phyloP scores from a whole-genome alignment of 805 yeast genomes.

The Monosporozyma yasuniensis region DNA sequence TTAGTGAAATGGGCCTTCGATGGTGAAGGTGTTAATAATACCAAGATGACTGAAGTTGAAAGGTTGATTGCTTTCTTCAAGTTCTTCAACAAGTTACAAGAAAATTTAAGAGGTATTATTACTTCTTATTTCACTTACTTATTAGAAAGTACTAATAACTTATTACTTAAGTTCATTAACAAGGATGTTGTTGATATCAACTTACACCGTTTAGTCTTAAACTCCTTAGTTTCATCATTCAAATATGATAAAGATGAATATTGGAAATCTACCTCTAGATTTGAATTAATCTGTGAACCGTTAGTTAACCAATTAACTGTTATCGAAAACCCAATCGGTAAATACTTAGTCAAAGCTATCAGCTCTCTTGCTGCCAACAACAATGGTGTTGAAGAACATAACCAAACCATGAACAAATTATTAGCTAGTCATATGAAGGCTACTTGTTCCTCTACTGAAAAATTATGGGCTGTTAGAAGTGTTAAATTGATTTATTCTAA shows the following conservation, averaged over 20 bases:
- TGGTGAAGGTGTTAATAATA: conserved; percentile 56
- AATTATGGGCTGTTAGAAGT: conserved; percentile 71
- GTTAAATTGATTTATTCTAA: conserved; percentile 77
- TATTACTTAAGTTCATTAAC: conserved; percentile 43
- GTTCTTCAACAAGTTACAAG: conserved; percentile 79
- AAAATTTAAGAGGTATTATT: conserved; percentile 73
- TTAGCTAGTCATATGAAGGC: conserved; percentile 62
- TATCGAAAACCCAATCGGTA: conserved; percentile 68
- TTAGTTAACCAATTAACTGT: conserved; percentile 57
- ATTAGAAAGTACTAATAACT: conserved; percentile 56
- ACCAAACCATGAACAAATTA: conserved; percentile 60
- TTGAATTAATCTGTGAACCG: conserved; percentile 56
- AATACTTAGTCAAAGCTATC: conserved; percentile 70
- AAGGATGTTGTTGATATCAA: conserved; percentile 40
- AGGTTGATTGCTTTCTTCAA: conserved; percentile 70
- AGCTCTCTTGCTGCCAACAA: conserved; percentile 66
- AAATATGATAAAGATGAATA: conserved; percentile 87
- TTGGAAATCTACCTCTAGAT: conserved; percentile 85
- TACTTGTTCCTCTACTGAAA: conserved; percentile 46
- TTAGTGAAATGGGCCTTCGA: conserved; percentile 87
- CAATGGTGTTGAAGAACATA: conserved; percentile 60
- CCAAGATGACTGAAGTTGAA: conserved; percentile 40
- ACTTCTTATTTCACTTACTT: conserved; percentile 83
- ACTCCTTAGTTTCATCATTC: conserved; percentile 71
- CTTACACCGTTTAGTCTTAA: conserved; percentile 64